phyloP scores from a whole-genome alignment of 1,284 basidiomycete species.

The Cutaneotrichosporon sp. region DNA sequence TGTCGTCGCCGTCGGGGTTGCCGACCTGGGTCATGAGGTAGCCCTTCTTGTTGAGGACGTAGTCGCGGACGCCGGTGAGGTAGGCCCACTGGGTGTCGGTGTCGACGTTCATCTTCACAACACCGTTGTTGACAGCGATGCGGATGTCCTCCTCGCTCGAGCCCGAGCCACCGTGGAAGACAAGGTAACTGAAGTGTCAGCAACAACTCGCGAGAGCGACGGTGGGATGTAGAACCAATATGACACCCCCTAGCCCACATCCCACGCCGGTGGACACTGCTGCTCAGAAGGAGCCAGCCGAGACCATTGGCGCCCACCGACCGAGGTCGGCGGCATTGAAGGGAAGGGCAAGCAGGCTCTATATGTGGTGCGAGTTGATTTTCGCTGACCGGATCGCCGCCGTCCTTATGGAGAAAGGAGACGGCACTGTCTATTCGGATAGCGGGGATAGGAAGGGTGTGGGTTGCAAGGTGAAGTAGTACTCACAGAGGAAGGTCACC shows the following conservation, averaged over 20 bases:
- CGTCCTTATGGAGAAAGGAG: slow-evolving; percentile 39
- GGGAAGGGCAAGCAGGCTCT: slow-evolving; percentile 50
- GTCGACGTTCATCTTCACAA: slow-evolving; percentile 97
- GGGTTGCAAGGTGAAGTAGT: background rate
- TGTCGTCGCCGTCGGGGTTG: slow-evolving; percentile 88
- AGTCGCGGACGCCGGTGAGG: slow-evolving; percentile 86
- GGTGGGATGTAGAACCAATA: slow-evolving; percentile 43
- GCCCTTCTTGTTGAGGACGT: slow-evolving; percentile 74
- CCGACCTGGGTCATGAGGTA: slow-evolving; percentile 87
- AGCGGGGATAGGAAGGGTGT: slow-evolving; percentile 28
- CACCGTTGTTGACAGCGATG: slow-evolving; percentile 87
- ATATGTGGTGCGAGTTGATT: slow-evolving; percentile 42
- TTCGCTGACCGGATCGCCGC: slow-evolving; percentile 52
- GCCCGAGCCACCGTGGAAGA: slow-evolving; percentile 99
- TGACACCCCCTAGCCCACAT: slow-evolving; percentile 52
- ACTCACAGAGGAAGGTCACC: slow-evolving; percentile 68
- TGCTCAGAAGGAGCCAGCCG: slow-evolving; percentile 40
- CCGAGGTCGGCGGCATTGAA: slow-evolving; percentile 31
- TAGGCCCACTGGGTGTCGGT: slow-evolving; percentile 72
- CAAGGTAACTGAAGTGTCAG: slow-evolving; percentile 70
- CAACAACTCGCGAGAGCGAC: slow-evolving; percentile 4
- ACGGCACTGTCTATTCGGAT: slow-evolving; percentile 52
- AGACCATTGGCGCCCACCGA: slow-evolving; percentile 24
- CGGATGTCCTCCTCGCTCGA: slow-evolving; percentile 95
- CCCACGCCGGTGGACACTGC: slow-evolving; percentile 29